Base-by-base conservation (phyloP, 768 basidiomycete species). In the Termitomyces sp. region DNA sequence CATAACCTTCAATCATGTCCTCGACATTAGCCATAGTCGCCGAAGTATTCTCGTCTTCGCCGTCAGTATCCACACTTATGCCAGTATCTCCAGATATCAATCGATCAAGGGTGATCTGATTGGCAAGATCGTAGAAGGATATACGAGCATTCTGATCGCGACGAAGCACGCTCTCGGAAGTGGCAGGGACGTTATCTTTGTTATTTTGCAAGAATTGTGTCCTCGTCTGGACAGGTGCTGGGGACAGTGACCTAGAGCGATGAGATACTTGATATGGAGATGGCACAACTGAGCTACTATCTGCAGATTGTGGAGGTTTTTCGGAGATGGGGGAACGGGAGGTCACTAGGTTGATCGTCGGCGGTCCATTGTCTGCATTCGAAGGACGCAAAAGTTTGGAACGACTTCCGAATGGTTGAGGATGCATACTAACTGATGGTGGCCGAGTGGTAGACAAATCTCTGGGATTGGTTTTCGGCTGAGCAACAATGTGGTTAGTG, bases 1-100 rank as follows among this genome's bases (percentile, higher is more conserved):
- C 97, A 65, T 97, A 97, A 0, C 97, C 95, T 65, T 99, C 97
- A 26, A 99, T 78, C 93, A 99, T 95, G 68, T 99, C 97, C 67
- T 99, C 97, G 2, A 99, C 94, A 69, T 85, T 97, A 5, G 87
- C 76, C 72, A 99, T 79, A 3, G 91, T 92, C 9, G 87, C 90
- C 60, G 91, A 87, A 11, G 83, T 79, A 55, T 81, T 84, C 63
- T 91, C 90, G 53, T 88, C 87, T 55, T 86, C 86, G 12, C 77
- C 82, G 15, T 81, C 80, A 9, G 72, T 74, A 30, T 83, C 84
- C 26, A 79, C 57, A 54, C 72, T 69, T 37, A 63, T 62, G 45
- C 68, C 80, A 10, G 71, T 66, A 26, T 67, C 75, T 56, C 75
- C 72, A 31, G 77, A 76, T 15, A 93, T 78, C 15, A 94, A 74